Base-by-base conservation (phyloP, 208 protist species). In the Acanthamoeba culbertsoni region DNA sequence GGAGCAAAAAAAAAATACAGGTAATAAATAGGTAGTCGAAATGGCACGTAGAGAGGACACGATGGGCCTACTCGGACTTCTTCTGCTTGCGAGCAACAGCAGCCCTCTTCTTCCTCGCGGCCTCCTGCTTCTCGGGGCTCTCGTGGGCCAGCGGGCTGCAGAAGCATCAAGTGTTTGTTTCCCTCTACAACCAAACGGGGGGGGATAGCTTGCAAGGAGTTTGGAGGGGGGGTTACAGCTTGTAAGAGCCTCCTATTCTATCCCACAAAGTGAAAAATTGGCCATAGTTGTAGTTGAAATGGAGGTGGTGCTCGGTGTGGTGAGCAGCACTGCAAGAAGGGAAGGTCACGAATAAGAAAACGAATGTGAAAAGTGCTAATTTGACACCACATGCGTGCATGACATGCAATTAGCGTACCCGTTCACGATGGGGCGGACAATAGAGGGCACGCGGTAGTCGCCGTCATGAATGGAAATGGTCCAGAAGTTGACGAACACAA, bases 191-290 rank as follows among this genome's bases (percentile, higher is more conserved):
- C 55, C 0, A 0, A 8, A n/a, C 55, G 53, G 53, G 16, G 23
- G 16, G 23, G 16, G 2, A 20, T n/a, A 62, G 28, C 8, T 31
- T 6, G 28, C 31, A 68, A 68, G 59, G 5, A 33, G 31, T 6
- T 8, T 55, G 48, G 48, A 18, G 48, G 12, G 48, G 18, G 12
- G 48, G 12, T 26, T 68, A 68, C 59, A 33, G 31, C 59, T 68
- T 31, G 96, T 98, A 98, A 12, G 97, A 97, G 43, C 97, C 97
- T 31, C 98, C 96, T 71, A 98, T 95, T 35, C 97, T 95, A 93
- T 98, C 98, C 98, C 98, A 99, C 51, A 98, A 43, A 18, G 98
- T 98, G 62, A 97, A 97, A 97, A 98, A 99, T 95, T 98, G 98
- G 40, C 98, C 98, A 94, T 98, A 98, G 96, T 98, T 98, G 96